Evolutionary conservation across 768 basidiomycete genomes (phyloP).

Genomic region (Termitomyces sp.): DNA sequence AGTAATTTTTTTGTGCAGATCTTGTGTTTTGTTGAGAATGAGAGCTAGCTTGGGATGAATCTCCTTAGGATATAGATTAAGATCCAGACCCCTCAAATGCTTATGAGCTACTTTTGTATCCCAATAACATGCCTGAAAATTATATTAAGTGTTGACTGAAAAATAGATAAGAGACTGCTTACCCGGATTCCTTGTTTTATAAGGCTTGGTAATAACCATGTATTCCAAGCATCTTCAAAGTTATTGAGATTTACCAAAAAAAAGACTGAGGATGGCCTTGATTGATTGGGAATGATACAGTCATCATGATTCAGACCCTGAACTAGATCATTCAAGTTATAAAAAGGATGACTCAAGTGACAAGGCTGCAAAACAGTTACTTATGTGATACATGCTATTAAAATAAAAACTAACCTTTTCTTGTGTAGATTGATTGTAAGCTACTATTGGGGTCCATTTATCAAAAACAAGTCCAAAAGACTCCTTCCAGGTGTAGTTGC

Average conservation of each 20-base stretch:
- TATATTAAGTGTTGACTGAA: no score
- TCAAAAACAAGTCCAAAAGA: background rate
- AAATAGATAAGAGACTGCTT: background rate
- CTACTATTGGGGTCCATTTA: background rate
- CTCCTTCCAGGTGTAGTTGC: background rate
- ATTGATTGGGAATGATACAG: conserved; percentile 2
- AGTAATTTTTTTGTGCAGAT: background rate
- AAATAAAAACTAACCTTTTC: background rate
- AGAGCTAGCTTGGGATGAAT: background rate
- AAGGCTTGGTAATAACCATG: no score
- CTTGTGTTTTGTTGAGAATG: background rate
- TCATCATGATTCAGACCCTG: background rate
- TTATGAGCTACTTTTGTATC: background rate
- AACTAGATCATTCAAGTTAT: background rate
- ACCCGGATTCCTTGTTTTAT: background rate
- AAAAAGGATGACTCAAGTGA: background rate
- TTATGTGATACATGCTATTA: background rate
- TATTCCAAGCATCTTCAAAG: background rate
- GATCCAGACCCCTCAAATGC: background rate
- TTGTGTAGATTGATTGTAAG: background rate
- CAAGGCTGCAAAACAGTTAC: background rate
- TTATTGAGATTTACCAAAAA: background rate
- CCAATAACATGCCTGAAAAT: background rate
- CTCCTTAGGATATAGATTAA: background rate
- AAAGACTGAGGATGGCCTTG: conserved; percentile 3